These are phyloP conservation scores for Cyberlindnera petersonii DNA, from an alignment of 805 yeast genomes.

Conservation along the genomic window DNA sequence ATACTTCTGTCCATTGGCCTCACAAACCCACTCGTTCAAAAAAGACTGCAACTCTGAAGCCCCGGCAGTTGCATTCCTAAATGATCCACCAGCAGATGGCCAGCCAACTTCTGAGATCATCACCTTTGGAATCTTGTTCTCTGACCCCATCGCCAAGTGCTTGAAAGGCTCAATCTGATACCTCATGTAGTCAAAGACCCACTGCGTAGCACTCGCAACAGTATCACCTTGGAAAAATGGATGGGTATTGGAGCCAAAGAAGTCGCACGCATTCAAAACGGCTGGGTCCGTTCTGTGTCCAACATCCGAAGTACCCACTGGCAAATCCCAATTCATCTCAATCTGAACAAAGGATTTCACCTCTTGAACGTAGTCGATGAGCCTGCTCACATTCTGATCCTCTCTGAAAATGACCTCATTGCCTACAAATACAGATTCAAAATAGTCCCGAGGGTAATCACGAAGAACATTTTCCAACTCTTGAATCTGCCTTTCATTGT, in stretches of 20 bases:
- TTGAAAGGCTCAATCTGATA: slow-evolving; percentile 40
- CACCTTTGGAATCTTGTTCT: slow-evolving; percentile 28
- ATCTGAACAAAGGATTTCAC: slow-evolving; percentile 36
- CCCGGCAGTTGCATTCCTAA: slow-evolving; percentile 45
- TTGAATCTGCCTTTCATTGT: slow-evolving; percentile 43
- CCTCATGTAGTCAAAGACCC: slow-evolving; percentile 49
- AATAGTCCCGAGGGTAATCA: slow-evolving; percentile 40
- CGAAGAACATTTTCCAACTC: slow-evolving; percentile 40
- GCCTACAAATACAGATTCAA: slow-evolving; percentile 55
- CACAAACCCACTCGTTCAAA: slow-evolving; percentile 50
- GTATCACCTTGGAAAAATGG: slow-evolving; percentile 63
- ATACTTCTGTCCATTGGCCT: slow-evolving; percentile 32
- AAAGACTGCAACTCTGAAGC: slow-evolving; percentile 42
- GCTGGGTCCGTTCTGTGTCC: slow-evolving; percentile 43
- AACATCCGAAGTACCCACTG: slow-evolving; percentile 61
- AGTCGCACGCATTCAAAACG: slow-evolving; percentile 44
- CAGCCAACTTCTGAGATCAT: slow-evolving; percentile 65
- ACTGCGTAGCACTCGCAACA: slow-evolving; percentile 43
- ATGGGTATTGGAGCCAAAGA: slow-evolving; percentile 60
- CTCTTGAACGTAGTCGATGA: slow-evolving; percentile 40
- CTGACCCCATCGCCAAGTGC: slow-evolving; percentile 21
- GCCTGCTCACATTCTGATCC: slow-evolving; percentile 38
- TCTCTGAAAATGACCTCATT: slow-evolving; percentile 58
- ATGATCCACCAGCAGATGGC: slow-evolving; percentile 62
- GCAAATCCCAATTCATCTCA: slow-evolving; percentile 36